phyloP scores from a whole-genome alignment of 495 filamentous ascomycete genomes.

The Hypomontagnella monticulosa region DNA sequence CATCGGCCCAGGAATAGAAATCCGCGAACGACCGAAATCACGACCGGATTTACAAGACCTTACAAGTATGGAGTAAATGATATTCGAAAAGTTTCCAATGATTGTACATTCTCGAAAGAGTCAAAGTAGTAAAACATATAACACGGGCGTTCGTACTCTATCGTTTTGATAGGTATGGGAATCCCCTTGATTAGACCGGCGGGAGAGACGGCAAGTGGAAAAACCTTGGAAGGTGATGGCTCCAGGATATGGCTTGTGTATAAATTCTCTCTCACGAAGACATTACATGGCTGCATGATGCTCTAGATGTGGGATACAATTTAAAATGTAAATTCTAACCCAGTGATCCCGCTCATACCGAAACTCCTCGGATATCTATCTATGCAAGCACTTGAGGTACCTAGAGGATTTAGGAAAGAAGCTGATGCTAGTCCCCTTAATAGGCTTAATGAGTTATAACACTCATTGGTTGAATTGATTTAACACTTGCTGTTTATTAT shows the following conservation, averaged over 20 bases:
- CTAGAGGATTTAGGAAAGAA: too few species aligned
- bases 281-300: neutral
- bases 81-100: neutral
- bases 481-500: too few species aligned
- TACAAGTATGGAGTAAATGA: constrained; percentile 59
- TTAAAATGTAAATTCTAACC: constrained; percentile 12
- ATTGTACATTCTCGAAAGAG: constrained; percentile 21
- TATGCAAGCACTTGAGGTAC: too few species aligned
- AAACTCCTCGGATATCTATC: neutral
- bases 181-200: constrained; percentile 1
- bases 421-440: too few species aligned
- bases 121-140: constrained; percentile 2
- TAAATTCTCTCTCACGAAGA: neutral
- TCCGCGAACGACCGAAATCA: constrained; percentile 51
- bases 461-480: too few species aligned
- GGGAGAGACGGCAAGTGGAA: constrained; percentile 6
- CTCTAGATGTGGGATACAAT: constrained; percentile 1
- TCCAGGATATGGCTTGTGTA: constrained; percentile 11
- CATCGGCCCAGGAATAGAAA: constrained; percentile 64
- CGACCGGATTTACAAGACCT: constrained; percentile 54
- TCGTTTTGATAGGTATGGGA: neutral
- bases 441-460: too few species aligned
- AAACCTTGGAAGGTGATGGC: constrained; percentile 1
- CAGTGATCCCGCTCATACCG: too few species aligned
- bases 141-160: constrained; percentile 3